Conservation (phyloP, 2,329 filamentous ascomycete genomes). For the Fusarium papillatum region DNA sequence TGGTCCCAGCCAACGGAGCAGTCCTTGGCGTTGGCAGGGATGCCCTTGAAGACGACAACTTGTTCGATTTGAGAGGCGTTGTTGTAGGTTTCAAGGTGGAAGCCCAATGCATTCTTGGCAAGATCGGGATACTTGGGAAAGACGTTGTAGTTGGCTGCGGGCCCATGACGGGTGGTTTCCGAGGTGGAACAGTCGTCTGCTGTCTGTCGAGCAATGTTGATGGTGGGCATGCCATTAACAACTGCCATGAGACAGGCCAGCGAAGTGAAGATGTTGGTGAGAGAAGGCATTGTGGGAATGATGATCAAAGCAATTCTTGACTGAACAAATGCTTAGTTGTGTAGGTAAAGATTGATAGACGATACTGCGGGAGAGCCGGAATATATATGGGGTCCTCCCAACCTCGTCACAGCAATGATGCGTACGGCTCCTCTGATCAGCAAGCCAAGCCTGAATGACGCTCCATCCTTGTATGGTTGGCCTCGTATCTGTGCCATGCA, state of each 20-base stretch:
- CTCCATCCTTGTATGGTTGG: neutral
- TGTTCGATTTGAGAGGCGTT: conserved; percentile 46
- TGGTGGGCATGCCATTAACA: conserved; percentile 12
- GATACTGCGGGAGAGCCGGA: neutral
- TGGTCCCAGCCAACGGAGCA: conserved; percentile 50
- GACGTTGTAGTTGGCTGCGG: conserved; percentile 25
- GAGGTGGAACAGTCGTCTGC: conserved; percentile 9
- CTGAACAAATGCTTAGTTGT: neutral
- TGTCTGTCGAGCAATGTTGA: conserved; percentile 14
- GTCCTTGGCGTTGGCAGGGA: conserved; percentile 43
- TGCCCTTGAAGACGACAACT: conserved; percentile 48
- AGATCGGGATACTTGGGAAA: conserved; percentile 31
- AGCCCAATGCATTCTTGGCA: conserved; percentile 23
- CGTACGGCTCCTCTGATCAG: neutral
- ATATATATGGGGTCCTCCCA: neutral
- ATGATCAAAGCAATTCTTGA: neutral
- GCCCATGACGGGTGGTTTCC: neutral
- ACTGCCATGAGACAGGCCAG: conserved; percentile 16
- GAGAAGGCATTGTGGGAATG: conserved; percentile 21
- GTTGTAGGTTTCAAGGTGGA: conserved; percentile 41
- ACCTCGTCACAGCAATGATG: neutral
- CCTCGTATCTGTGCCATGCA: neutral
- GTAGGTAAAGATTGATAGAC: neutral
- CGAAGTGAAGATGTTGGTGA: conserved; percentile 8
- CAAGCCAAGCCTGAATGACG: neutral